Percentiles rank a stretch among this genome's conserved stretches.
phyloP scores from a whole-genome alignment of 2,329 filamentous ascomycete genomes.

The Thermoascus crustaceus region DNA sequence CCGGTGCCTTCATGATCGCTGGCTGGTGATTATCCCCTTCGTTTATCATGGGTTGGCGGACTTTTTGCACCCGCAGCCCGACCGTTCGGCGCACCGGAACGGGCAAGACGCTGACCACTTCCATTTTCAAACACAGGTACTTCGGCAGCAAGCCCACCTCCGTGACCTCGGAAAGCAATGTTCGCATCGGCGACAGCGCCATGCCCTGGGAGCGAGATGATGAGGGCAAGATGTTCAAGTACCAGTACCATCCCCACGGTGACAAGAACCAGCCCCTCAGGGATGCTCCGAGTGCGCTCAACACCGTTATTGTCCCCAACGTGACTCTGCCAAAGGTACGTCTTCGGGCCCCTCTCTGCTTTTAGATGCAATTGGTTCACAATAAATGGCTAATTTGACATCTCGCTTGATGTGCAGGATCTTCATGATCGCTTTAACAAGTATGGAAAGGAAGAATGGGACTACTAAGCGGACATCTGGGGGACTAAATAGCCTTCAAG shows the following conservation, averaged over 20 bases:
- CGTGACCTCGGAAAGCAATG: constrained; percentile 69
- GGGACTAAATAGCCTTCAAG: too few relatives aligned
- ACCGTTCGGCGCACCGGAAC: constrained; percentile 22
- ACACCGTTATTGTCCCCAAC: constrained; percentile 88
- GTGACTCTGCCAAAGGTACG: constrained; percentile 83
- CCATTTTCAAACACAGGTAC: constrained; percentile 24
- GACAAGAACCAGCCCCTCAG: constrained; percentile 66
- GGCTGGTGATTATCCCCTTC: constrained; percentile 51
- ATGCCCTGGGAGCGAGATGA: constrained; percentile 83
- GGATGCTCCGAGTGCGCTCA: constrained; percentile 90
- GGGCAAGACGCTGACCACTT: not conserved
- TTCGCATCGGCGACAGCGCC: constrained; percentile 64
- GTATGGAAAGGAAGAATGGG: constrained; percentile 91
- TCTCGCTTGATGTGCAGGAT: constrained; percentile 44
- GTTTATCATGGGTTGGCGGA: not conserved
- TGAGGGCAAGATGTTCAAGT: constrained; percentile 59
- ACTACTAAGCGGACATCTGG: constrained; percentile 32
- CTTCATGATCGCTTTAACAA: constrained; percentile 99
- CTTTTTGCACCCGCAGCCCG: too few relatives aligned
- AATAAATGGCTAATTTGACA: not conserved
- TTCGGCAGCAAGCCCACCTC: constrained; percentile 77
- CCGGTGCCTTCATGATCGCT: constrained; percentile 74
- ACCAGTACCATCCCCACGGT: constrained; percentile 78
- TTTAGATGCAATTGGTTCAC: constrained; percentile 1
- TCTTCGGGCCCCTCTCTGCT: constrained; percentile 8